phyloP scores from a whole-genome alignment of 192 early-diverging fungal genomes.

The Glomus cerebriforme region DNA sequence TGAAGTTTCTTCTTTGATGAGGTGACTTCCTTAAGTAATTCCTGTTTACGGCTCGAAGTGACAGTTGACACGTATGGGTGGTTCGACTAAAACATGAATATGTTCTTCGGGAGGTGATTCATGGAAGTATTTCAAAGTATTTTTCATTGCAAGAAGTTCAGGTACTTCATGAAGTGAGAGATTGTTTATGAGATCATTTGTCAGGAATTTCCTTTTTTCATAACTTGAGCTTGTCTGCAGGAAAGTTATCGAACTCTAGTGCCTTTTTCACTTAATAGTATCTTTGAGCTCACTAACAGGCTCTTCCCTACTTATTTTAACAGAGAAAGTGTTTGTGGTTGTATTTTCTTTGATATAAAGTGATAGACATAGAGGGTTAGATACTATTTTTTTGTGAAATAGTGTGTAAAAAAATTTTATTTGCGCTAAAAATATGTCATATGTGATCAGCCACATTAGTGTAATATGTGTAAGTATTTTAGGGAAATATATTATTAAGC shows the following conservation, averaged over 20 bases:
- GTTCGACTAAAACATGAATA: slow-evolving; percentile 25
- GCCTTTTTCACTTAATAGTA: slow-evolving; percentile 4
- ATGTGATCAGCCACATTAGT: no score
- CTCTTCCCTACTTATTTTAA: not conserved
- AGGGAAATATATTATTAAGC: no score
- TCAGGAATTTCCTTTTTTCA: slow-evolving; percentile 22
- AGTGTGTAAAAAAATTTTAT: no score
- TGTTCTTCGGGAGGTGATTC: not conserved
- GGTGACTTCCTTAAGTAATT: not conserved
- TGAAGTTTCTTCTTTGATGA: not conserved
- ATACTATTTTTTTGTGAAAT: no score
- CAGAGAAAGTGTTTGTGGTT: not conserved
- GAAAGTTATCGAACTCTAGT: no score
- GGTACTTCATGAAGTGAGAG: not conserved
- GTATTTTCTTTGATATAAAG: slow-evolving; percentile 13
- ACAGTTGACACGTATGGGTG: not conserved
- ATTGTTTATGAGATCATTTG: not conserved
- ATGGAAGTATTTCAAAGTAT: not conserved
- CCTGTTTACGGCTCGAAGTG: not conserved
- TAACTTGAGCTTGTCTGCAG: slow-evolving; percentile 6
- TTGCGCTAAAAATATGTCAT: no score
- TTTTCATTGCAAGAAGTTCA: not conserved
- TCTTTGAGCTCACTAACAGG: slow-evolving; percentile 22
- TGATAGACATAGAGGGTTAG: not conserved
- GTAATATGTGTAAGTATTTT: no score